Conservation (phyloP, 1,139 yeast species). For the Blastobotrys malaysiensis region DNA sequence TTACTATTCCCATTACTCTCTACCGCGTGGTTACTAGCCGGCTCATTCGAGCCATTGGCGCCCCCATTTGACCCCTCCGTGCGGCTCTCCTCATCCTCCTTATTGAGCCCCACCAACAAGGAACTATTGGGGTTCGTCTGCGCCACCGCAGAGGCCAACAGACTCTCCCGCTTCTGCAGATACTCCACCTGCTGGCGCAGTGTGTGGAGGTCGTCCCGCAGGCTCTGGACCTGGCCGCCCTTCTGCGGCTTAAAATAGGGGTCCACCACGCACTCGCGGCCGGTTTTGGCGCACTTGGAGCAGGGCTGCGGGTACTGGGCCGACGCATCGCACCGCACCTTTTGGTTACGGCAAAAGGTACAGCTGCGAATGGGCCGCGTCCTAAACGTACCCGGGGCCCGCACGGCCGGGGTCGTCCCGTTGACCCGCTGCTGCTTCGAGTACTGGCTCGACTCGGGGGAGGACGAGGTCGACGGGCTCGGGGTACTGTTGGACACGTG, state of each 20-base stretch:
- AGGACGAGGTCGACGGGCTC: background rate
- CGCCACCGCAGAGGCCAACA: conserved; percentile 22
- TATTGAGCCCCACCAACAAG: background rate
- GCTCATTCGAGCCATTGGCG: background rate
- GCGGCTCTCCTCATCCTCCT: background rate
- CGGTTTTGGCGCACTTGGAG: conserved; percentile 74
- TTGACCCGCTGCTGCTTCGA: background rate
- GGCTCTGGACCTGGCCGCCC: conserved; percentile 81
- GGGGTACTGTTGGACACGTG: background rate
- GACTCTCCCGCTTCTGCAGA: conserved; percentile 52
- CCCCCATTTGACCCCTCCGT: background rate
- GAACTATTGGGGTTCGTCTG: conserved; percentile 21
- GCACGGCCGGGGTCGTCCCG: background rate
- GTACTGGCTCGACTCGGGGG: background rate
- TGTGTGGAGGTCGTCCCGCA: conserved; percentile 81
- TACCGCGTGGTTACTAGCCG: background rate
- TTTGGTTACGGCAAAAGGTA: conserved; percentile 91
- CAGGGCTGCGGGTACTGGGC: conserved; percentile 81
- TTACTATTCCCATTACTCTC: background rate
- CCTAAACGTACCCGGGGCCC: conserved; percentile 4
- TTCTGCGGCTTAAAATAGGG: conserved; percentile 89
- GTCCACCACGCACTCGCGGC: conserved; percentile 78
- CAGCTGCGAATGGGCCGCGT: conserved; percentile 83
- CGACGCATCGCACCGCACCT: conserved; percentile 87
- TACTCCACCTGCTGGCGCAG: conserved; percentile 71